Percentiles rank a stretch among this genome's conserved stretches.
Evolutionary conservation across 2,329 filamentous ascomycete genomes (phyloP).

Genomic region (Trichothecium roseum): DNA sequence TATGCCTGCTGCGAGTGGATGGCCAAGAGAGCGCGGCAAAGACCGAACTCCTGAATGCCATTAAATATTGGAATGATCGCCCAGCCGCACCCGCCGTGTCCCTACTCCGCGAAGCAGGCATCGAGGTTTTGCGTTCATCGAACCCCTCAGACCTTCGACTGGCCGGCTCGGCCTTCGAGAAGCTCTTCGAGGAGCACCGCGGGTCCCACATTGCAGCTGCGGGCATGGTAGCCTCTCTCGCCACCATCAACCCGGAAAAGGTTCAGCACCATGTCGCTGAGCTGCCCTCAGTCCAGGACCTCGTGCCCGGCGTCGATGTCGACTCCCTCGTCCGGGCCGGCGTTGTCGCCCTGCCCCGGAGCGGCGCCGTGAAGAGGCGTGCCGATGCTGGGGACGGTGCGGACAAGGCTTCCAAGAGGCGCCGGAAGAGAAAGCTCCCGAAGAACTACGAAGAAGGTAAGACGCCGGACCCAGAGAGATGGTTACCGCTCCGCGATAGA

Average conservation of each 20-base stretch:
- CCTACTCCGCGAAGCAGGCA: slow-evolving; percentile 72
- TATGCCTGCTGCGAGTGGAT: slow-evolving; percentile 69
- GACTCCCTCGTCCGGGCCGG: slow-evolving; percentile 55
- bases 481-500: slow-evolving; percentile 83
- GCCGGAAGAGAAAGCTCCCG: slow-evolving; percentile 53
- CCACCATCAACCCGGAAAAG: slow-evolving; percentile 47
- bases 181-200: slow-evolving; percentile 55
- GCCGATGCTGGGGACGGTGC: slow-evolving; percentile 22
- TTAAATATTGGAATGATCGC: slow-evolving; percentile 67
- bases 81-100: slow-evolving; percentile 36
- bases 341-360: slow-evolving; percentile 34
- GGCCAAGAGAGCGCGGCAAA: slow-evolving; percentile 64
- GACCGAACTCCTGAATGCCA: slow-evolving; percentile 66
- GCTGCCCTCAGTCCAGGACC: slow-evolving; percentile 51
- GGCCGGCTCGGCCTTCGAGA: slow-evolving; percentile 71
- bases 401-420: slow-evolving; percentile 38
- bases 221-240: slow-evolving; percentile 77
- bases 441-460: slow-evolving; percentile 69
- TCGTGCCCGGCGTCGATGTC: slow-evolving; percentile 52
- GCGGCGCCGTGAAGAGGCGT: slow-evolving; percentile 37
- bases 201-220: slow-evolving; percentile 62
- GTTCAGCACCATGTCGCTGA: slow-evolving; percentile 42
- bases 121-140: slow-evolving; percentile 68
- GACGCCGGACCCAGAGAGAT: slow-evolving; percentile 80
- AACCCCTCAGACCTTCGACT: slow-evolving; percentile 55